A percentile compares a stretch with the other conserved stretches of the same genome.
Evolutionary conservation across 305 asterid genomes (phyloP).

Genomic region (Rubia tinctorum): DNA sequence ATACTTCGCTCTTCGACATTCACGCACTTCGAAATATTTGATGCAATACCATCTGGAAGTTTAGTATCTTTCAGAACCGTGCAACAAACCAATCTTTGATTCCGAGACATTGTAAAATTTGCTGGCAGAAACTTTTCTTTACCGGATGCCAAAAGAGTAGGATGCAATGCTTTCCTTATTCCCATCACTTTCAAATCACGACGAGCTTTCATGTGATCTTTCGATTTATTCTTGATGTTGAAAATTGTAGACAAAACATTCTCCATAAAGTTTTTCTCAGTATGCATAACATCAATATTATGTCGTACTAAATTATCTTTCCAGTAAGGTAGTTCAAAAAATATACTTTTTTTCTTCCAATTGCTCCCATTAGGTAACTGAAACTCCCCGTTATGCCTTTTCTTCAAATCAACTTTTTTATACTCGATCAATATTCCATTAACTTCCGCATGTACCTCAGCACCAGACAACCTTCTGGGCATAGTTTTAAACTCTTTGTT

Average conservation of each 20-base stretch:
- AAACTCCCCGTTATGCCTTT: slow-evolving; percentile 2
- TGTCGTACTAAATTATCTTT: background rate
- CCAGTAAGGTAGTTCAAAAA: background rate
- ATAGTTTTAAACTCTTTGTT: background rate
- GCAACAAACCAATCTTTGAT: background rate
- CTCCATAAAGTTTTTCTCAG: background rate
- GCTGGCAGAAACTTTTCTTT: background rate
- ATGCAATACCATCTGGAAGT: slow-evolving; percentile 2
- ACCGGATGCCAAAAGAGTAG: background rate
- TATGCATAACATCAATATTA: background rate
- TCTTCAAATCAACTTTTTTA: background rate
- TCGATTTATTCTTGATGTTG: background rate
- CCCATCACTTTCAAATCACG: slow-evolving; percentile 3
- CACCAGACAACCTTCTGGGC: background rate
- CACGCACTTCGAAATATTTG: background rate
- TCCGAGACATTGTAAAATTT: background rate
- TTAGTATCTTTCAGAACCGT: background rate
- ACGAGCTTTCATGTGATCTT: background rate
- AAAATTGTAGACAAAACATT: slow-evolving; percentile 1
- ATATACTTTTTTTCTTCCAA: background rate
- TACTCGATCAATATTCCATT: background rate
- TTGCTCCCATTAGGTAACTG: background rate
- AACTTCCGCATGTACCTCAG: background rate
- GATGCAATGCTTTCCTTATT: background rate
- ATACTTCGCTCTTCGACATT: background rate